Conservation (phyloP, 2,329 filamentous ascomycete genomes). For the Colletotrichum shisoi region DNA sequence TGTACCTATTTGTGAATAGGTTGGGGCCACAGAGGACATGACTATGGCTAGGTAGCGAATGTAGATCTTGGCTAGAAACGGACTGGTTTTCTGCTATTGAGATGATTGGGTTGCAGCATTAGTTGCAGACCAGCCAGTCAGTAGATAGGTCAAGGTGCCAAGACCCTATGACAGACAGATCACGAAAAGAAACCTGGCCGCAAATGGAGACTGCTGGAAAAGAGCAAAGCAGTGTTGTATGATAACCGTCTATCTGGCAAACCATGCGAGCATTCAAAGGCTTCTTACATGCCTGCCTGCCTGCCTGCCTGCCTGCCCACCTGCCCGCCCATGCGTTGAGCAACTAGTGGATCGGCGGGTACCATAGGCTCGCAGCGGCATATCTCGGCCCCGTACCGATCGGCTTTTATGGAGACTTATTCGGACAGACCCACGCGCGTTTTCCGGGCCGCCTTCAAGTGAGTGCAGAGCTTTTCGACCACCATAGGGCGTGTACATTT, state of each 20-base stretch:
- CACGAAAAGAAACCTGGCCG: not conserved
- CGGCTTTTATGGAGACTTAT: constrained; percentile 1
- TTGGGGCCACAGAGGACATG: not conserved
- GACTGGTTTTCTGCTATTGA: not conserved
- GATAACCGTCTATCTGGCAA: not conserved
- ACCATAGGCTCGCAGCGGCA: constrained; percentile 2
- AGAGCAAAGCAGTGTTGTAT: not conserved
- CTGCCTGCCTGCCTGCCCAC: not conserved
- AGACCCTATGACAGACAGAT: not conserved
- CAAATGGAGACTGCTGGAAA: not conserved
- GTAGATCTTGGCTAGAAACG: not conserved
- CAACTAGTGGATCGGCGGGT: not conserved
- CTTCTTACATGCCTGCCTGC: not conserved
- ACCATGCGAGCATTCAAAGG: not conserved
- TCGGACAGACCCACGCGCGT: not conserved
- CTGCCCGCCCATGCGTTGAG: not conserved
- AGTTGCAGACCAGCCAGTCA: not conserved
- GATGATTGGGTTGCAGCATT: not conserved
- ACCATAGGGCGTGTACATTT: no score
- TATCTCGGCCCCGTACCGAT: constrained; percentile 3
- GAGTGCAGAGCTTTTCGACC: not conserved
- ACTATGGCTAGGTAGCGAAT: not conserved
- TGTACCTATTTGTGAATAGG: not conserved
- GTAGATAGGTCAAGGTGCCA: not conserved
- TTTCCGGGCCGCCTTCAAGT: not conserved